These are phyloP conservation scores for Xylariaceae sp. DNA, from an alignment of 2,329 filamentous ascomycete species.

Conservation along the genomic window DNA sequence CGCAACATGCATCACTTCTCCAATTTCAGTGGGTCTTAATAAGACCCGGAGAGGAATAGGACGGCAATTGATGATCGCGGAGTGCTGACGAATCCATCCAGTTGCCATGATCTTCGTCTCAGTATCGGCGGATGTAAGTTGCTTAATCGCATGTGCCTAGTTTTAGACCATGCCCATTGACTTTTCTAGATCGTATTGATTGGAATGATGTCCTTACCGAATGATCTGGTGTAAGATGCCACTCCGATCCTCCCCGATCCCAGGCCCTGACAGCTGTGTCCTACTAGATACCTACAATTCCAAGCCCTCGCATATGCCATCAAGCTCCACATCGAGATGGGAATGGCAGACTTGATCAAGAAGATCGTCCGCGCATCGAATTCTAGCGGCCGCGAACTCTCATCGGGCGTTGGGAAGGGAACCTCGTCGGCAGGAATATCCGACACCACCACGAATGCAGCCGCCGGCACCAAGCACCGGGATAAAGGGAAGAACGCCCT, in stretches of 20 bases:
- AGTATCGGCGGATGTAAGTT: constrained; percentile 36
- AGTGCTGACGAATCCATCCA: not conserved
- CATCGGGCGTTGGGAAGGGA: not conserved
- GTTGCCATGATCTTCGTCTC: constrained; percentile 39
- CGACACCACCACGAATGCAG: not conserved
- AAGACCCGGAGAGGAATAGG: too few relatives aligned
- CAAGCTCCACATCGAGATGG: constrained; percentile 49
- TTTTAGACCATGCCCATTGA: not conserved
- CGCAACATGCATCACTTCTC: too few relatives aligned
- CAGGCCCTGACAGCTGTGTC: not conserved
- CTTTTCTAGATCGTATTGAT: constrained; percentile 29
- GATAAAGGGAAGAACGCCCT: not conserved
- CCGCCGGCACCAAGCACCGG: not conserved
- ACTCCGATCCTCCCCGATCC: not conserved
- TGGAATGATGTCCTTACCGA: constrained; percentile 40
- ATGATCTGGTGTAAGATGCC: constrained; percentile 31
- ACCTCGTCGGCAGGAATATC: not conserved
- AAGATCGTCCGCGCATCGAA: constrained; percentile 25
- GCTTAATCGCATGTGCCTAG: not conserved
- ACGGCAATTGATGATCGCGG: too few relatives aligned
- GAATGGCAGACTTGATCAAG: constrained; percentile 45
- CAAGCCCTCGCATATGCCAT: constrained; percentile 37
- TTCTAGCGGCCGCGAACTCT: not conserved
- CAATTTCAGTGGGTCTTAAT: too few relatives aligned
- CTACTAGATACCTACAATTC: constrained; percentile 38